Percentiles rank a stretch among this genome's conserved stretches.
phyloP scores from a whole-genome alignment of 1,284 basidiomycete species.

The Flammula alnicola region DNA sequence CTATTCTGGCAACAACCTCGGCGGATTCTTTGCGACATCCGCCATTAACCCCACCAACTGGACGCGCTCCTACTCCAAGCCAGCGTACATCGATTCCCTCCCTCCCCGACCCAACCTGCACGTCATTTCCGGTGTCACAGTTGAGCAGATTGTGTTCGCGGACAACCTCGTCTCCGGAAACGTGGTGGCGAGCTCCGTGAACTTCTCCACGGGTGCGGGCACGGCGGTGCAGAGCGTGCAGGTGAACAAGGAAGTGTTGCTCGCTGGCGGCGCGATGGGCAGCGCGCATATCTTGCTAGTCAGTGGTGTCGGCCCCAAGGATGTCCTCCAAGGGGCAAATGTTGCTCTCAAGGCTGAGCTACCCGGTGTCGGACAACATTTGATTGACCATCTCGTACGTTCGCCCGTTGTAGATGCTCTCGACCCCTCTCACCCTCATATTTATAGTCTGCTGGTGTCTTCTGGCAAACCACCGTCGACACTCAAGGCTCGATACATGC shows the following conservation, averaged over 20 bases:
- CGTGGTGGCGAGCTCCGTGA: slow-evolving; percentile 25
- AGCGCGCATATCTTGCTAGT: slow-evolving; percentile 71
- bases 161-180: slow-evolving; percentile 26
- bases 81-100: slow-evolving; percentile 65
- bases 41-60: slow-evolving; percentile 43
- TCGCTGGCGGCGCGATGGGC: slow-evolving; percentile 67
- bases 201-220: slow-evolving; percentile 27
- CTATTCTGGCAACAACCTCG: slow-evolving; percentile 36
- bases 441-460: slow-evolving; percentile 49
- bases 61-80: slow-evolving; percentile 45
- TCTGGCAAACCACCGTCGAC: slow-evolving; percentile 49
- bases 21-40: slow-evolving; percentile 37
- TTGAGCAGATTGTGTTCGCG: slow-evolving; percentile 38
- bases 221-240: slow-evolving; percentile 32
- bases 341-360: slow-evolving; percentile 56
- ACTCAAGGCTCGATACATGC: slow-evolving; percentile 50
- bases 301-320: slow-evolving; percentile 73
- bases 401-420: slow-evolving; percentile 1
- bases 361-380: slow-evolving; percentile 78
- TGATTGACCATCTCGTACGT: slow-evolving; percentile 71
- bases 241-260: slow-evolving; percentile 64
- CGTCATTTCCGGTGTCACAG: slow-evolving; percentile 38
- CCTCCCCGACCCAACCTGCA: slow-evolving; percentile 41
- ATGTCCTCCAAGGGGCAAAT: slow-evolving; percentile 56
- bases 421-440: slow-evolving; percentile 16